Conservation (phyloP, 1,284 basidiomycete species). For the Athelia psychrophila region DNA sequence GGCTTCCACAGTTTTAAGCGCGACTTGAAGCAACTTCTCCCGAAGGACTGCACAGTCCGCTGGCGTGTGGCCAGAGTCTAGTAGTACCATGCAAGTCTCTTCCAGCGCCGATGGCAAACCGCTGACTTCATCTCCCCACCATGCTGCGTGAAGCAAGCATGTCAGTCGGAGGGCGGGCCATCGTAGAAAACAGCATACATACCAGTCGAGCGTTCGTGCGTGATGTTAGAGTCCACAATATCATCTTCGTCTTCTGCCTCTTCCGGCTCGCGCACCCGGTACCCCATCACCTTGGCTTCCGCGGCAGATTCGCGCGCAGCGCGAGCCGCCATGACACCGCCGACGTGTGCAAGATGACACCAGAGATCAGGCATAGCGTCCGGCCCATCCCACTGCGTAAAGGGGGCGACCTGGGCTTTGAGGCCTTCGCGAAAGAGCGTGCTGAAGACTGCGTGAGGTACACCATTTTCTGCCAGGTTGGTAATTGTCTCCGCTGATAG, state of each 20-base stretch:
- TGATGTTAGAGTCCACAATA: conserved; percentile 30
- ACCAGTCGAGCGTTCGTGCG: conserved; percentile 34
- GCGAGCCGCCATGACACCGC: conserved; percentile 42
- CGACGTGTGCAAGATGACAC: conserved; percentile 33
- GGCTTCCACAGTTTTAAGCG: conserved; percentile 24
- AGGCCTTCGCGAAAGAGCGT: conserved; percentile 35
- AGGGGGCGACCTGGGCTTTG: conserved; percentile 27
- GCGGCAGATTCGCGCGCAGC: conserved; percentile 40
- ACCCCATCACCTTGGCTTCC: conserved; percentile 41
- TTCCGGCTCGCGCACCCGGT: conserved; percentile 24
- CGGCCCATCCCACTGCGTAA: conserved; percentile 42
- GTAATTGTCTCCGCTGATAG: conserved; percentile 48
- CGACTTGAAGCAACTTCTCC: conserved; percentile 31
- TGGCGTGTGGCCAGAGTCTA: conserved; percentile 39
- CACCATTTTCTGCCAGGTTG: conserved; percentile 50
- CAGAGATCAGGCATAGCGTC: conserved; percentile 41
- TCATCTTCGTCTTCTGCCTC: conserved; percentile 37
- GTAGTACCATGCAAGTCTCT: conserved; percentile 33
- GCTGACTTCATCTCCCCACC: conserved; percentile 38
- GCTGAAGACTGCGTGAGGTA: conserved; percentile 34
- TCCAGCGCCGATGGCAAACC: conserved; percentile 39
- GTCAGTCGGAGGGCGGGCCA: not conserved
- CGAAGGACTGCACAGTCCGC: conserved; percentile 26
- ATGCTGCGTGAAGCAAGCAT: conserved; percentile 15
- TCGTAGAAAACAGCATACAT: not conserved